Conservation (phyloP, 257 asterid species). For the Fraxinus excelsior region DNA sequence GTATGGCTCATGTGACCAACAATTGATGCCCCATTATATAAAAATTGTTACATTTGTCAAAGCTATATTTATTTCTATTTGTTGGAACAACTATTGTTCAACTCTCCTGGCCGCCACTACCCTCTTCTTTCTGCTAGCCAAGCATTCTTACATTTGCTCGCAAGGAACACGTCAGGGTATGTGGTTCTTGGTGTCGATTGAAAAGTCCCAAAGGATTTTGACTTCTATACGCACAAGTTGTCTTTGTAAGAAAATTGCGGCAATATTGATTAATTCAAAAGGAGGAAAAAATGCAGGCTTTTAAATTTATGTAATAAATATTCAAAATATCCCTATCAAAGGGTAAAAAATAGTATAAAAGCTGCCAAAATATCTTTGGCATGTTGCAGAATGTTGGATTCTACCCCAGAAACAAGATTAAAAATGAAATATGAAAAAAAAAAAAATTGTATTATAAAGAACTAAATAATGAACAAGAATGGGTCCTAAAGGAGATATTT, state of each 20-base stretch:
- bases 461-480: neutral
- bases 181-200: neutral
- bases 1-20: too few relatives aligned
- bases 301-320: neutral
- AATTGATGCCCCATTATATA: too few relatives aligned
- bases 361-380: neutral
- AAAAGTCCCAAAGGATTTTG: neutral
- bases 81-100: too few relatives aligned
- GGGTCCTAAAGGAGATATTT: conserved; percentile 19
- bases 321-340: neutral
- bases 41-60: too few relatives aligned
- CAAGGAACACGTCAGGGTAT: neutral
- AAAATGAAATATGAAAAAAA: too few relatives aligned
- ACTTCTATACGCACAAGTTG: neutral
- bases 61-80: too few relatives aligned
- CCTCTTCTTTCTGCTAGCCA: too few relatives aligned
- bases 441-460: neutral
- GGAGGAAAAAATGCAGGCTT: neutral
- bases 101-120: too few relatives aligned
- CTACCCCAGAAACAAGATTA: neutral
- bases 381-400: neutral
- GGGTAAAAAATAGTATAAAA: neutral
- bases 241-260: neutral
- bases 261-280: neutral
- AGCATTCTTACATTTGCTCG: neutral